Base-by-base conservation (phyloP, 2,329 filamentous ascomycete species). In the Colletotrichum filicis region DNA sequence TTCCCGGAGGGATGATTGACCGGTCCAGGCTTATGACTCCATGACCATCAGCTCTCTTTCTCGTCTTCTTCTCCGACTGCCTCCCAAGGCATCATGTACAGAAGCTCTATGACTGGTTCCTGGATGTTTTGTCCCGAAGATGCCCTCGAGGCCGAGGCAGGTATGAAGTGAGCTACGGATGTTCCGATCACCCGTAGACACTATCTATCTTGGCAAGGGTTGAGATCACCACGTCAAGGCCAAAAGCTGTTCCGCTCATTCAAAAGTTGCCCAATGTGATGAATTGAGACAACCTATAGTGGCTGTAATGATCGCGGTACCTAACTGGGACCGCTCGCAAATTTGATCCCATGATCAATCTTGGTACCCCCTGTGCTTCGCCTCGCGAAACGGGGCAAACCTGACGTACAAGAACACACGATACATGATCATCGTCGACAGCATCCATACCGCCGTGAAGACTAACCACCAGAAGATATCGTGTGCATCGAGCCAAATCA, bases 31-130 rank as follows among this genome's bases (percentile, higher is more conserved):
- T 1, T 16, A 46, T 46, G 42, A 8, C 6, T 46, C 42, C 42
- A 46, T 46, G 42, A 46, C 6, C 19, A 9, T 46, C 42, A n/a
- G 4, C 42, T 46, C 16, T n/a, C 16, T 19, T 46, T 46, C 16
- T 46, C 5, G 16, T 46, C 14, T 46, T 19, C 14, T 19, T 16
- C 16, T n/a, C 42, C 19, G 16, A 46, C 1, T n/a, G 32, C 11
- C 16, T 46, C 1, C 16, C 16, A n/a, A 49, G 2, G 42, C 3
- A 49, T 19, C 7, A 49, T 49, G 0, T 9, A 0, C 8, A 2
- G 1, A n/a, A n/a, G 6, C 42, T 49, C 42, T n/a, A n/a, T n/a
- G 16, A n/a, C 16, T 46, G 19, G 7, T n/a, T 35, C 11, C 32
- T 1, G 32, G 7, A 46, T n/a, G 8, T 16, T n/a, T 3, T n/a